Percentiles rank a stretch among this genome's conserved stretches.
Evolutionary conservation across 2,329 filamentous ascomycete species (phyloP).

Genomic region (Akanthomyces dipterigenus): DNA sequence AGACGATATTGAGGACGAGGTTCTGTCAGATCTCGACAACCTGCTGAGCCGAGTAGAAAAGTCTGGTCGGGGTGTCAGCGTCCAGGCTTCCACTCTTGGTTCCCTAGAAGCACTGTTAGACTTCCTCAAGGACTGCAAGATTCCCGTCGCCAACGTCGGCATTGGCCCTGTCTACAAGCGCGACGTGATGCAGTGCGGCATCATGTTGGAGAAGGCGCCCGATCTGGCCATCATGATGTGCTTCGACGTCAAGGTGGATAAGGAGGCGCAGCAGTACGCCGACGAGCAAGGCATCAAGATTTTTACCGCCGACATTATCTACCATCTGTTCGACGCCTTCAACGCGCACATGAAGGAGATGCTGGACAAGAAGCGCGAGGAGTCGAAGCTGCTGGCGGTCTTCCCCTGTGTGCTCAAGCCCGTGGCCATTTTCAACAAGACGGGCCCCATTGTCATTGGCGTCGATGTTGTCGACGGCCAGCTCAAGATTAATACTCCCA

Average conservation of each 20-base stretch:
- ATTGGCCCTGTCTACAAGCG: slow-evolving; percentile 98
- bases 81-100: slow-evolving; percentile 94
- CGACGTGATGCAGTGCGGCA: slow-evolving; percentile 90
- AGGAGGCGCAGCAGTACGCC: slow-evolving; percentile 84
- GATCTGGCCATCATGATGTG: slow-evolving; percentile 99
- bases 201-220: slow-evolving; percentile 92
- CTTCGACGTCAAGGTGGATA: slow-evolving; percentile 99
- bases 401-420: slow-evolving; percentile 90
- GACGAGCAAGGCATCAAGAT: slow-evolving; percentile 95
- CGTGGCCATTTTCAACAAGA: slow-evolving; percentile 98
- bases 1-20: slow-evolving; percentile 92
- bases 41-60: slow-evolving; percentile 88
- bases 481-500: slow-evolving; percentile 79
- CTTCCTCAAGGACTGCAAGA: slow-evolving; percentile 93
- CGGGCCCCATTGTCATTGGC: slow-evolving; percentile 86
- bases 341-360: slow-evolving; percentile 89
- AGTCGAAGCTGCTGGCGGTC: slow-evolving; percentile 89
- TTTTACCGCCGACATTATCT: slow-evolving; percentile 98
- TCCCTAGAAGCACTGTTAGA: slow-evolving; percentile 94
- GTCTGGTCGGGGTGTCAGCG: slow-evolving; percentile 87
- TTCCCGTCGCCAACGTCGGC: slow-evolving; percentile 93
- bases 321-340: slow-evolving; percentile 95
- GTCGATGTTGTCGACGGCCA: slow-evolving; percentile 92
- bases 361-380: slow-evolving; percentile 88
- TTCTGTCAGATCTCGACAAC: slow-evolving; percentile 88